Evolutionary conservation across 768 basidiomycete species (phyloP), one percentile per base, ranked within the genome.

Genomic region (Lactifluus piperatus): DNA sequence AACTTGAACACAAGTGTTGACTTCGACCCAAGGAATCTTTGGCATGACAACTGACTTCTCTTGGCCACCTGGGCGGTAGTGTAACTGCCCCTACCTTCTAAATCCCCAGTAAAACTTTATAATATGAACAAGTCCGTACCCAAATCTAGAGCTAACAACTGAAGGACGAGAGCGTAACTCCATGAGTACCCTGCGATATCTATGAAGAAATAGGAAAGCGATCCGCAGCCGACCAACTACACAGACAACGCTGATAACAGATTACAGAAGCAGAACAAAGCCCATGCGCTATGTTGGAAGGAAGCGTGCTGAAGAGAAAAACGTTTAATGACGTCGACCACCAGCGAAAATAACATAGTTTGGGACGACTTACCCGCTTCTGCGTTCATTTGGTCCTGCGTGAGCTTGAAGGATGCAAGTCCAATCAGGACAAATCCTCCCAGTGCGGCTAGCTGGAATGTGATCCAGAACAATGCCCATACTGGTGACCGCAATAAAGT

Each of bases 401-500:
- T 78, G 52, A 77, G 74, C 81, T 82, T 63, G 81, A 95, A 97
- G 4, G 83, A 82, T 57, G 76, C 80, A 39, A 95, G 83, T 16
- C 94, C 94, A 9, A 93, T 73, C 56, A 95, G 77, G 4, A 86
- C 76, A 67, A 94, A 94, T 11, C 83, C 86, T 50, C 84, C 83
- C 48, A 94, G 78, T 10, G 84, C 82, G 1, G 79, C 81, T 29
- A 88, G 65, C 66, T 91, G 83, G 71, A 93, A 94, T 5, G 86
- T 56, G 54, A 94, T 83, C 93, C 92, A 95, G 50, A 90, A 73
- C 8, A 82, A 74, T 6, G 89, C 91, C 93, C 93, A 95, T 46
- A 85, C 91, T 91, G 66, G 24, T 34, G 36, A 34, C 56, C 18
- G 46, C 39, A 27, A 36, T 32, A 6, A 2, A 18, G n/a, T 27